Evolutionary conservation across 352 stramenopile genomes (phyloP), one percentile per base, ranked within the genome.

Genomic region (Phytophthora chlamydospora): DNA sequence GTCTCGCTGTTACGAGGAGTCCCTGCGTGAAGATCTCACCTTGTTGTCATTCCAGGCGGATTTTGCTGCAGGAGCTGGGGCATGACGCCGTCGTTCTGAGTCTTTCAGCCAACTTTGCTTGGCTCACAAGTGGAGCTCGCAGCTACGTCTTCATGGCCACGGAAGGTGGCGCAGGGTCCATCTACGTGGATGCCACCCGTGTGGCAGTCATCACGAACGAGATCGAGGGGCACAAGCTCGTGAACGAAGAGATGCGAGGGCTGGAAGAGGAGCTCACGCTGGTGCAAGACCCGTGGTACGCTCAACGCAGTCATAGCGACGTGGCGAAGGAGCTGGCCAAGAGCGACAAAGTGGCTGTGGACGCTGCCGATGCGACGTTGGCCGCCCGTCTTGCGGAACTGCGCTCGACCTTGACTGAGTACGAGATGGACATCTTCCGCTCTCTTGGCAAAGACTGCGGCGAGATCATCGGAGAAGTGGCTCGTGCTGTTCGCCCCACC

Each of bases 91-190:
- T 83, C 13, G 76, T 92, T 35, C 40, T 92, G 50, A 87, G 67
- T 46, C 70, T 78, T 39, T 66, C 76, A 38, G 71, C 84, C 55
- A 92, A 90, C 52, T 85, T 90, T 60, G 76, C 83, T 46, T 92
- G 76, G 83, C 38, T 91, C 61, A 88, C 74, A 29, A 79, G 68
- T 39, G 80, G 80, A 6, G 83, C 58, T 40, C 83, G 78, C 48
- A 88, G 53, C 44, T 88, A 83, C 51, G 84, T 90, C 62, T 84
- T 85, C 73, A 86, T 83, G 70, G 76, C 78, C n/a, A 80, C 66
- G 8, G 80, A 88, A 66, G 69, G 75, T 6, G 83, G 83, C n/a
- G 78, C 81, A 8, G 78, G 75, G 2, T 82, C 74, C 9, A 78
- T 92, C 40, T 90, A 88, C 42, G 66, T 92, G 13, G 80, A 92